phyloP scores from a whole-genome alignment of 352 stramenopile species.

The Thalassiosira mediterranea region DNA sequence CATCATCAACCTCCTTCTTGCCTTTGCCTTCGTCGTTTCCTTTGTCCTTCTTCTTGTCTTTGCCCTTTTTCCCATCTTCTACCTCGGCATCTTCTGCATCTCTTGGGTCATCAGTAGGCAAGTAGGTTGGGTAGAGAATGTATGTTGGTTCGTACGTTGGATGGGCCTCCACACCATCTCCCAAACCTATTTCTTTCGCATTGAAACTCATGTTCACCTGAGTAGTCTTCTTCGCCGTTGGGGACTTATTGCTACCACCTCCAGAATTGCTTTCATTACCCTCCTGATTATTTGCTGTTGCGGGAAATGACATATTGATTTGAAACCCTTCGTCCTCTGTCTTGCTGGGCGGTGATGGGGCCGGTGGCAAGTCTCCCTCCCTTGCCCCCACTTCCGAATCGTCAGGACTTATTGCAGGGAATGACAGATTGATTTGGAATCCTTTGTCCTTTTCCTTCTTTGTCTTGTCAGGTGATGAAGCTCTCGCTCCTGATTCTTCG shows the following conservation, averaged over 20 bases:
- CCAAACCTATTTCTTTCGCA: not conserved
- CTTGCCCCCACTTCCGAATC: too few species aligned
- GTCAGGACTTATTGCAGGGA: too few species aligned
- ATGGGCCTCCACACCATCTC: not conserved
- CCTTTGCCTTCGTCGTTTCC: too few species aligned
- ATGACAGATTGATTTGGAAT: too few species aligned
- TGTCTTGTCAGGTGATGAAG: too few species aligned
- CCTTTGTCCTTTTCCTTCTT: too few species aligned
- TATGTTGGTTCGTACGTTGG: conserved; percentile 8
- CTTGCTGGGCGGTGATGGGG: not conserved
- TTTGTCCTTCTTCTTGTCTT: conserved; percentile 1
- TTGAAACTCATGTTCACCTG: not conserved
- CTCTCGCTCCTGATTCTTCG: too few species aligned
- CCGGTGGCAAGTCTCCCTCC: too few species aligned
- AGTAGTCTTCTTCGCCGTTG: not conserved
- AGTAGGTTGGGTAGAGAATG: conserved; percentile 5
- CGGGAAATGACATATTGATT: not conserved
- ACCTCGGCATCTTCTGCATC: not conserved
- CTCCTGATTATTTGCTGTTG: not conserved
- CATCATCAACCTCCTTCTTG: not conserved
- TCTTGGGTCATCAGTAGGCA: conserved; percentile 6
- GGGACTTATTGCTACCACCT: not conserved
- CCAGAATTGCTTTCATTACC: not conserved
- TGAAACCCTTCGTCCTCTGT: not conserved
- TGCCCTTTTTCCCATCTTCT: not conserved